Evolutionary conservation across 176 grass and related monocot genomes (phyloP), one percentile per base, ranked within the genome.

Genomic region (Cenchrus purpureus): DNA sequence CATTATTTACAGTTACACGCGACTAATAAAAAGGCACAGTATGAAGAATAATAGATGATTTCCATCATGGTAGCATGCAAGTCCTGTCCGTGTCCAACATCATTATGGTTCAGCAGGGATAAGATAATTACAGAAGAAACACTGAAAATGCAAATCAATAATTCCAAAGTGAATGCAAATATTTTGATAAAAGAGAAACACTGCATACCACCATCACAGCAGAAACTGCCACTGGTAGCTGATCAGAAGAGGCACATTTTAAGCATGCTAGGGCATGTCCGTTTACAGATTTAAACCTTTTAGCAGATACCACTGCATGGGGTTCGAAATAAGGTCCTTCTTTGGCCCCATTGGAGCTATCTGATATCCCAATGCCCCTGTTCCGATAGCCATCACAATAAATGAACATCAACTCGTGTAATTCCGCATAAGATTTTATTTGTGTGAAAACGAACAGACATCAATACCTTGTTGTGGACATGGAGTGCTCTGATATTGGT

Each of bases 201-300:
- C 56, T 78, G 1, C 49, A 5, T 88, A 88, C 87, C 49, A 11
- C 25, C 22, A 25, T 29, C 22, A 73, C 49, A 32, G 3, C 7
- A 56, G 22, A 73, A 84, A 46, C 45, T 72, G n/a, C 16, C 34
- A 34, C 46, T 65, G 80, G 66, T 76, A 88, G 22, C 17, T 56
- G 65, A 64, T 64, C 37, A 71, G 42, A 69, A 71, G 53, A 40
- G 29, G 16, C 34, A 25, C 57, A 69, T 54, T 78, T 55, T 71
- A 71, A 75, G 53, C 57, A 82, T 22, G 60, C 57, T 42, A 76
- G 37, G 31, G 71, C 61, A 79, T 11, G 20, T 12, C 44, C 85
- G 42, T 79, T 53, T 68, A 76, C 77, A 58, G 82, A 81, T 83
- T 85, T 90, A 77, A 86, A 80, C 44, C 65, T 88, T 79, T 83